phyloP scores from a whole-genome alignment of 768 basidiomycete species.

The Pisolithus sp. region DNA sequence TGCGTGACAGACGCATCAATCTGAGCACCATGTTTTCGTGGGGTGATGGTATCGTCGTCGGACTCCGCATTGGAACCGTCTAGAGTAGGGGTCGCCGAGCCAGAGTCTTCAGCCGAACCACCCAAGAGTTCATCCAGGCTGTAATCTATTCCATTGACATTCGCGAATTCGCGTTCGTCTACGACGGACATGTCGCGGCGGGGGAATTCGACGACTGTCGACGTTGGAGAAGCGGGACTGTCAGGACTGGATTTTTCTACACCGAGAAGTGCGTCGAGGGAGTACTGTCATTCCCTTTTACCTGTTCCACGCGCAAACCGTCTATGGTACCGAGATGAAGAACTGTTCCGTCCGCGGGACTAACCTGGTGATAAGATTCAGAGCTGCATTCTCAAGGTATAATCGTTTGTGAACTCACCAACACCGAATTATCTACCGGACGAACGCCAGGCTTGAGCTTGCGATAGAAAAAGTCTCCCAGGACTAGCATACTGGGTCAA shows the following conservation, averaged over 20 bases:
- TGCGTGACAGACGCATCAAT: slow-evolving; percentile 73
- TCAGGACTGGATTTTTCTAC: slow-evolving; percentile 44
- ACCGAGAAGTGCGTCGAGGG: slow-evolving; percentile 88
- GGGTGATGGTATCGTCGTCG: slow-evolving; percentile 22
- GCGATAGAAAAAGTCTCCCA: slow-evolving; percentile 97
- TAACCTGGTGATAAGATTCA: slow-evolving; percentile 47
- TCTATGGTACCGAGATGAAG: slow-evolving; percentile 87
- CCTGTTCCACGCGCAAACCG: slow-evolving; percentile 81
- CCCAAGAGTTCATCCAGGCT: slow-evolving; percentile 87
- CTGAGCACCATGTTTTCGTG: slow-evolving; percentile 56
- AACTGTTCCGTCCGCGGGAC: slow-evolving; percentile 90
- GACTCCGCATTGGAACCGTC: slow-evolving; percentile 13
- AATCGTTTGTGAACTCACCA: slow-evolving; percentile 42
- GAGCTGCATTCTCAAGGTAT: background rate
- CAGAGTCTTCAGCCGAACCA: slow-evolving; percentile 32
- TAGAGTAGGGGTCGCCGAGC: slow-evolving; percentile 28
- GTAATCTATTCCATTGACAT: slow-evolving; percentile 96
- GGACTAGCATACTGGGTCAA: slow-evolving; percentile 70
- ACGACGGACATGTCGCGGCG: slow-evolving; percentile 56
- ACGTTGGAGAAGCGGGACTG: slow-evolving; percentile 36
- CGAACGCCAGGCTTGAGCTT: slow-evolving; percentile 75
- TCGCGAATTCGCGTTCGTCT: slow-evolving; percentile 86
- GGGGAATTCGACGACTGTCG: slow-evolving; percentile 36
- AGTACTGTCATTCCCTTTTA: slow-evolving; percentile 98
- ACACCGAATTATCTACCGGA: slow-evolving; percentile 67